Evolutionary conservation across 2,329 filamentous ascomycete genomes (phyloP), one percentile per base, ranked within the genome.

Genomic region (Allantophomopsis cytisporea): DNA sequence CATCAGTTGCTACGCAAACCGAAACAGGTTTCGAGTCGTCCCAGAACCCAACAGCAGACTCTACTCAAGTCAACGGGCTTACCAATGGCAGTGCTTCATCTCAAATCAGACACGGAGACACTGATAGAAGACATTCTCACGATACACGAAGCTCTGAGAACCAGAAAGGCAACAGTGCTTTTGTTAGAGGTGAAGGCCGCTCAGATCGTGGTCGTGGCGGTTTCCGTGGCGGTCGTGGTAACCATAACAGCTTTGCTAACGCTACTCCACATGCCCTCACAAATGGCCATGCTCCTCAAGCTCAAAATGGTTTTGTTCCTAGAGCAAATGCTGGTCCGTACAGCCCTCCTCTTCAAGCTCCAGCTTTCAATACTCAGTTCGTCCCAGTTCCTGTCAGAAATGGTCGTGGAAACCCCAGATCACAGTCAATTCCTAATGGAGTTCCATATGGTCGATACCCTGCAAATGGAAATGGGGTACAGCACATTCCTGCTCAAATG

Each of bases 391-490:
- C 59, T 34, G 43, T 51, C 16, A 50, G 66, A 41, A 63, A 63
- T 42, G 69, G 66, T 47, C 64, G 73, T 38, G 64, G 66, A 47
- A 63, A 63, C 36, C 57, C 70, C 43, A 66, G 76, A 40, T 76
- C 77, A 18, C 75, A 79, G 45, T 80, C 76, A 2, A 68, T 80
- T 48, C 71, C 75, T 2, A 66, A 67, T 31, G 67, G 69, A 30
- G 58, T 37, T 21, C 60, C 66, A 45, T 80, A 72, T 53, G 59
- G 59, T 41, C 63, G 61, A 36, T 56, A 54, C 17, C 57, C 58
- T 38, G 51, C 58, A n/a, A 54, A 52, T 45, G 50, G 47, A n/a
- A 47, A 36, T 31, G 34, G 58, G 34, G 52, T 57, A 33, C 59
- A 58, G 40, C 51, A 54, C 37, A 52, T 68, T 44, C 60, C 69